A percentile compares a stretch with the other conserved stretches of the same genome.
These are phyloP conservation scores for Scytalidium sp. DNA, from an alignment of 2,329 filamentous ascomycete species.

Conservation along the genomic window DNA sequence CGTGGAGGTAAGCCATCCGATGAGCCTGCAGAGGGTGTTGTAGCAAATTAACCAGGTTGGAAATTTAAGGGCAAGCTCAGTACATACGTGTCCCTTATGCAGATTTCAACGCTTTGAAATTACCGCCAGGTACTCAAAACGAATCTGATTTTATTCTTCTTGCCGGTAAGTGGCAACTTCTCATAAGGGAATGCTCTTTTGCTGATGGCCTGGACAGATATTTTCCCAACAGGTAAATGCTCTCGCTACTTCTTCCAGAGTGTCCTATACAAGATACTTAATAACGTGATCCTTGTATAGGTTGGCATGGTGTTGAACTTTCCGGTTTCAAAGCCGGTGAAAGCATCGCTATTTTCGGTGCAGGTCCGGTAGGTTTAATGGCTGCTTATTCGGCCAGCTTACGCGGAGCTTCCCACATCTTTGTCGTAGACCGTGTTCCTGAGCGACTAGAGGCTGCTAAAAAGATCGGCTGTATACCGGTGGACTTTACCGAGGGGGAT, in stretches of 20 bases:
- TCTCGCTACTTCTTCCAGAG: too few relatives aligned
- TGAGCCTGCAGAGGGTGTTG: too few relatives aligned
- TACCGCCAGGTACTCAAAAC: constrained; percentile 58
- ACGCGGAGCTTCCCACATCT: constrained; percentile 59
- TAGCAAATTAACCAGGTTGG: too few relatives aligned
- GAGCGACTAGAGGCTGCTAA: constrained; percentile 57
- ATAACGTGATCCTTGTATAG: too few relatives aligned
- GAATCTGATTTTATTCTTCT: constrained; percentile 58
- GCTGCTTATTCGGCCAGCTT: constrained; percentile 61
- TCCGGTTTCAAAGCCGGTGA: constrained; percentile 60
- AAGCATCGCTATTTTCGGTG: constrained; percentile 62
- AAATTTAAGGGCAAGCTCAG: constrained; percentile 55
- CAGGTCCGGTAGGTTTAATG: constrained; percentile 64
- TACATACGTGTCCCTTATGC: constrained; percentile 64
- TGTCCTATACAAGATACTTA: too few relatives aligned
- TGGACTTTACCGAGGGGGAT: constrained; percentile 59
- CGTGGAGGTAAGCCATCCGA: constrained; percentile 36
- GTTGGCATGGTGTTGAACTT: constrained; percentile 55
- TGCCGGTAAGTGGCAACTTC: constrained; percentile 48
- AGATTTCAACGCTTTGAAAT: constrained; percentile 62
- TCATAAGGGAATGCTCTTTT: too few relatives aligned
- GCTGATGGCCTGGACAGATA: too few relatives aligned
- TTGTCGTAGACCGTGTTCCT: constrained; percentile 59
- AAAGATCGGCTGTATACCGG: constrained; percentile 58
- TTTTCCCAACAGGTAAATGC: too few relatives aligned